A percentile compares a stretch with the other conserved stretches of the same genome.
Evolutionary conservation across 1,139 yeast genomes (phyloP).

Genomic region (Zygotorulaspora mrakii): DNA sequence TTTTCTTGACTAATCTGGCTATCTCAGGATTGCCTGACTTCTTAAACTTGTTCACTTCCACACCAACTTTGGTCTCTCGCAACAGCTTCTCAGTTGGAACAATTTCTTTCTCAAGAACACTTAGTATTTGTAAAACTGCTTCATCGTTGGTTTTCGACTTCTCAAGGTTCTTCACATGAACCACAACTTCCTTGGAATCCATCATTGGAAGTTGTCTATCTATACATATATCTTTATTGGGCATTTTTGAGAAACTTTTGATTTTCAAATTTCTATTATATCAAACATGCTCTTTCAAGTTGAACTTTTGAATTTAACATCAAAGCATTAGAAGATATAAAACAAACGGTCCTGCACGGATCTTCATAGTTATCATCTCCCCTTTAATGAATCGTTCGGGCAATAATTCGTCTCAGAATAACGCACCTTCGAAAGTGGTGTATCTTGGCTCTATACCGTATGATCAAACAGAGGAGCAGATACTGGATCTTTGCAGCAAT

Average conservation of each 20-base stretch:
- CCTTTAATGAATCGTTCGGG: conserved; percentile 16
- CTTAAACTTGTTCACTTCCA: conserved; percentile 86
- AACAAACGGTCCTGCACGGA: no score
- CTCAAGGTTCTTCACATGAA: conserved; percentile 68
- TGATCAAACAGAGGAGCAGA: conserved; percentile 86
- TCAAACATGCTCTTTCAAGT: no score
- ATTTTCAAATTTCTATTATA: conserved; percentile 2
- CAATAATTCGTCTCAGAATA: conserved; percentile 22
- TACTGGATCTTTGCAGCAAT: conserved; percentile 42
- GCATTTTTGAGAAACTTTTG: background rate
- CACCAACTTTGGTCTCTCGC: conserved; percentile 96
- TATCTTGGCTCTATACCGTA: conserved; percentile 67
- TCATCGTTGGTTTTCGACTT: conserved; percentile 61
- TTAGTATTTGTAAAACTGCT: conserved; percentile 63
- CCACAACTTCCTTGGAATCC: conserved; percentile 73
- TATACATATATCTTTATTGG: background rate
- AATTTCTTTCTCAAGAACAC: conserved; percentile 57
- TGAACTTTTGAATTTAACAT: no score
- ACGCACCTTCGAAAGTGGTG: conserved; percentile 45
- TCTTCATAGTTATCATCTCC: no score
- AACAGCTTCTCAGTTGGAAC: conserved; percentile 85
- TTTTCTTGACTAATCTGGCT: conserved; percentile 66
- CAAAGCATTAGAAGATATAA: no score
- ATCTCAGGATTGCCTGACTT: conserved; percentile 65
- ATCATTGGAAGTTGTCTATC: conserved; percentile 34